phyloP scores from a whole-genome alignment of 148 eudicot species.

The Selenicereus undatus region DNA sequence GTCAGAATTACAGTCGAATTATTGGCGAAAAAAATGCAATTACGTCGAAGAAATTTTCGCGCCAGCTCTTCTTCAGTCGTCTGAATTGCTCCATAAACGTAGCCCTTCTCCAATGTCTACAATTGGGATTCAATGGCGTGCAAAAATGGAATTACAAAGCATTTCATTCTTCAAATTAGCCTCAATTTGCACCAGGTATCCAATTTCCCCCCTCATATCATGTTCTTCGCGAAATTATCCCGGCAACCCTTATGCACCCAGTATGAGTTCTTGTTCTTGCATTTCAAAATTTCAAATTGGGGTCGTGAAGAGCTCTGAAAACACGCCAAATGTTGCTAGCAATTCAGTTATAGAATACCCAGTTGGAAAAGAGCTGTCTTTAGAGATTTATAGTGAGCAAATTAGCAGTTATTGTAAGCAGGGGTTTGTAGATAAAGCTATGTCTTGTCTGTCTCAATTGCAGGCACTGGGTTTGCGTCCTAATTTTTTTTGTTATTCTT shows the following conservation, averaged over 20 bases:
- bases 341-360: slow-evolving; percentile 23
- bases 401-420: slow-evolving; percentile 41
- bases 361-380: slow-evolving; percentile 51
- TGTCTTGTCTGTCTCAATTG: slow-evolving; percentile 60
- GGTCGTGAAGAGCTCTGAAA: slow-evolving; percentile 6
- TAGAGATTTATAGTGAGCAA: slow-evolving; percentile 42
- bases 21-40: no score
- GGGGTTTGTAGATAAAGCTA: slow-evolving; percentile 56
- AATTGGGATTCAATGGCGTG: neutral
- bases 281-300: slow-evolving; percentile 13
- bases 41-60: neutral
- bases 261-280: slow-evolving; percentile 10
- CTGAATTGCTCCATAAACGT: neutral
- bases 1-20: neutral
- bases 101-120: neutral
- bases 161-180: slow-evolving; percentile 8
- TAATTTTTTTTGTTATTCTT: slow-evolving; percentile 41
- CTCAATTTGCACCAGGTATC: slow-evolving; percentile 20
- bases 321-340: slow-evolving; percentile 5
- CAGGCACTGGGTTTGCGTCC: slow-evolving; percentile 63
- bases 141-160: slow-evolving; percentile 16
- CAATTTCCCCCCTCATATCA: slow-evolving; percentile 18
- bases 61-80: neutral
- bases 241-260: neutral
- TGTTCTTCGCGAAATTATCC: slow-evolving; percentile 18